Evolutionary conservation across 2,329 filamentous ascomycete species (phyloP).

Genomic region (Xylariaceae sp.): DNA sequence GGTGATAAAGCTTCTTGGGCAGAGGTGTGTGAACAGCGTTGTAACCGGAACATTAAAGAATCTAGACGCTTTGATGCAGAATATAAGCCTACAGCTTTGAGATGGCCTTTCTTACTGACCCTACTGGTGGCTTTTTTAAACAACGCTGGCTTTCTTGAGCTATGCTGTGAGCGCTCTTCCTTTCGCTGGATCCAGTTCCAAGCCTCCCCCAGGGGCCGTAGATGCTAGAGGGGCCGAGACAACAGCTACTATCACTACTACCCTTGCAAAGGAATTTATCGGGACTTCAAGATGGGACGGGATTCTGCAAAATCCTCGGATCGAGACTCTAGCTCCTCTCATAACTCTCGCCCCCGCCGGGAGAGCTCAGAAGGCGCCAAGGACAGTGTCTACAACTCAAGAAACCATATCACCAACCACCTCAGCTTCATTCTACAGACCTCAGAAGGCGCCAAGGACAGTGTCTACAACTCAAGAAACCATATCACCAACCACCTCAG

Average conservation of each 20-base stretch:
- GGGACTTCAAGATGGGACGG: too few species aligned
- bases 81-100: slow-evolving; percentile 20
- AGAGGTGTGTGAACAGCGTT: too few species aligned
- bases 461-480: neutral
- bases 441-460: neutral
- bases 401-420: neutral
- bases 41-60: too few species aligned
- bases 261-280: too few species aligned
- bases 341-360: too few species aligned
- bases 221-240: neutral
- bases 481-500: too few species aligned
- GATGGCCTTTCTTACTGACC: slow-evolving; percentile 9
- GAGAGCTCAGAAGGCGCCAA: neutral
- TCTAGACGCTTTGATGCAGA: too few species aligned
- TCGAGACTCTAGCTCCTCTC: too few species aligned
- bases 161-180: slow-evolving; percentile 15
- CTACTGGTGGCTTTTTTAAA: slow-evolving; percentile 3
- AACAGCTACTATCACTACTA: too few species aligned
- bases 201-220: neutral
- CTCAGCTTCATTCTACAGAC: neutral
- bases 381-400: too few species aligned
- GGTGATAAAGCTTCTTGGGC: too few species aligned
- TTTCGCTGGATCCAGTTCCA: neutral
- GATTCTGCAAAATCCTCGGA: too few species aligned
- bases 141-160: slow-evolving; percentile 6